A percentile compares a stretch with the other conserved stretches of the same genome.
Conservation (phyloP, 2,329 filamentous ascomycete species). For the Chaetomiaceae sp. region DNA sequence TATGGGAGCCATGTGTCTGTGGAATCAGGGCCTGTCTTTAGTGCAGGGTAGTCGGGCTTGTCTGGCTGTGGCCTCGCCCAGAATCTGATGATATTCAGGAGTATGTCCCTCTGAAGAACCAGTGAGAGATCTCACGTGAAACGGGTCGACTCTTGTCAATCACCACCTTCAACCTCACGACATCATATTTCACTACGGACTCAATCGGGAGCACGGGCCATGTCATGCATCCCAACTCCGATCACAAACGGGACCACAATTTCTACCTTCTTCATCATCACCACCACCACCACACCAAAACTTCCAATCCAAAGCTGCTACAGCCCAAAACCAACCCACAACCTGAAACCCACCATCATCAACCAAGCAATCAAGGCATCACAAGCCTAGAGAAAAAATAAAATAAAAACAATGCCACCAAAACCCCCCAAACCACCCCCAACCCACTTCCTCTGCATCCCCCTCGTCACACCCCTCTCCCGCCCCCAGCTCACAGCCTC, state of each 20-base stretch:
- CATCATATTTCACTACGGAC: no score
- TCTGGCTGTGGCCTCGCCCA: background rate
- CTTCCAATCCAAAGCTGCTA: background rate
- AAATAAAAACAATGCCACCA: conserved; percentile 12
- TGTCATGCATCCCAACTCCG: background rate
- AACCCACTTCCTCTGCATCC: conserved; percentile 74
- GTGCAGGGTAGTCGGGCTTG: background rate
- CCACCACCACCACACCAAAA: background rate
- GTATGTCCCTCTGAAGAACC: background rate
- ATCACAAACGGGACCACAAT: no score
- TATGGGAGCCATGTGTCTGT: background rate
- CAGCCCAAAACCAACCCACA: background rate
- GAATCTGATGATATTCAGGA: background rate
- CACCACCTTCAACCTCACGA: no score
- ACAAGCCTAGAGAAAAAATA: conserved; percentile 5
- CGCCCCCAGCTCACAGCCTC: conserved; percentile 61
- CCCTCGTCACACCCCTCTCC: conserved; percentile 60
- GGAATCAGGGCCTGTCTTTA: background rate
- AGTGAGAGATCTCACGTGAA: background rate
- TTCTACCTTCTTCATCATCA: background rate
- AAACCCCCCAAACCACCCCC: conserved; percentile 16
- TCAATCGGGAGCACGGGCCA: background rate
- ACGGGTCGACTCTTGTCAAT: background rate
- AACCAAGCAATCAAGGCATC: no score
- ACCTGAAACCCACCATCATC: background rate